Evolutionary conservation across 176 grass and related monocot species (phyloP).

Genomic region (Saccharum officinarum): DNA sequence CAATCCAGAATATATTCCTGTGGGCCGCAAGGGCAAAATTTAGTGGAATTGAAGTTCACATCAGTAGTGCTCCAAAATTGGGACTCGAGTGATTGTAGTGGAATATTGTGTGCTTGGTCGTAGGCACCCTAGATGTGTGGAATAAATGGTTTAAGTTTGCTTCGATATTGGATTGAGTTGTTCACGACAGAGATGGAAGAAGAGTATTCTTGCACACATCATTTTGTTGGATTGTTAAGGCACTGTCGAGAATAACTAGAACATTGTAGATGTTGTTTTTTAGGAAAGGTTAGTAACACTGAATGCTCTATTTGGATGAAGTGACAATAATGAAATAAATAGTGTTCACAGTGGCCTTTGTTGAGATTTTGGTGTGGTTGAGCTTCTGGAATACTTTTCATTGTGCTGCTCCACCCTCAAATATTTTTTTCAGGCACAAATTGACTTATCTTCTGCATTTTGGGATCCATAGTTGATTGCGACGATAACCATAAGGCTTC

Average conservation of each 20-base stretch:
- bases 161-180: constrained; percentile 5
- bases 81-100: background rate
- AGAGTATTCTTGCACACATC: constrained; percentile 9
- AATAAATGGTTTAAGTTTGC: background rate
- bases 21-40: constrained; percentile 25
- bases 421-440: constrained; percentile 8
- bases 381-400: background rate
- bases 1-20: constrained; percentile 39
- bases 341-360: constrained; percentile 1
- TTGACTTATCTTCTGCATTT: background rate
- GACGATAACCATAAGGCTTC: background rate
- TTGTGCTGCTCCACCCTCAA: background rate
- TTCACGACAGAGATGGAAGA: constrained; percentile 1
- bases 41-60: constrained; percentile 17
- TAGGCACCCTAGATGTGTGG: background rate
- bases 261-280: background rate
- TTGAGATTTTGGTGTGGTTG: constrained; percentile 8
- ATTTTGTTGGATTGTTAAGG: constrained; percentile 8
- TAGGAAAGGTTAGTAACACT: background rate
- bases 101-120: constrained; percentile 3
- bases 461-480: background rate
- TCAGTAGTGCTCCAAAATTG: background rate
- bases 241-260: constrained; percentile 10
- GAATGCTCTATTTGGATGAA: constrained; percentile 7
- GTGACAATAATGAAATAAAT: background rate